Base-by-base conservation (phyloP, 805 yeast genomes). In the Kodamaea fukazawae region DNA sequence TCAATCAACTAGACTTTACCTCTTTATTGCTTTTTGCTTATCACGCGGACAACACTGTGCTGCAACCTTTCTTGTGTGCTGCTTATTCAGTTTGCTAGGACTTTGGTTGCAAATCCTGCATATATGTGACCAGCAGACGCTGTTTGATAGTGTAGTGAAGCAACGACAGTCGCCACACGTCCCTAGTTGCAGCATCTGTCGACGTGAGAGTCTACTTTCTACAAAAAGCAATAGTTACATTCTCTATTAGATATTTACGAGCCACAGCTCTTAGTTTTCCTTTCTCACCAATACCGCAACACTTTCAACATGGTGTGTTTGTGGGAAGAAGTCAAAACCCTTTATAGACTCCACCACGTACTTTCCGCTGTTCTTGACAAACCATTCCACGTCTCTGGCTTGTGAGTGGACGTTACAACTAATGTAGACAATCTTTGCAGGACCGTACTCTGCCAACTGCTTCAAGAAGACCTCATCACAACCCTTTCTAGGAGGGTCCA, bases 381-480 rank as follows among this genome's bases (percentile, higher is more conserved):
- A 86, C 70, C 80, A 89, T 50, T 87, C 91, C 33, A 93, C 59
- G 60, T 93, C 99, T 52, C 98, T 73, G 4, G 98, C 98, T 63
- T 93, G 99, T 13, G 96, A 87, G 65, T 91, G 97, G 35, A 93
- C 99, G 57, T 93, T 93, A 71, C 99, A 93, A 46, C 96, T 87
- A 42, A 93, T 86, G 64, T 93, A 93, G n/a, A 93, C 95, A 40
- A 93, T 79, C 51, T 81, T 81, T 11, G 84, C 84, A 2, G 99
- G 98, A 46, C 76, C 71, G 63, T 86, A 93, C 14, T 72, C 86
- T 14, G 93, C 76, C 42, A 93, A 70, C 65, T 93, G 99, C 49
- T 83, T 79, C 62, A 93, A 70, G 57, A 93, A 93, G 7, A 79
- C 79, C 37, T 81, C 85, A 60, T 90, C 97, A 62, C 98, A 91